Conservation (phyloP, 768 basidiomycete genomes). For the Collybia sordida region DNA sequence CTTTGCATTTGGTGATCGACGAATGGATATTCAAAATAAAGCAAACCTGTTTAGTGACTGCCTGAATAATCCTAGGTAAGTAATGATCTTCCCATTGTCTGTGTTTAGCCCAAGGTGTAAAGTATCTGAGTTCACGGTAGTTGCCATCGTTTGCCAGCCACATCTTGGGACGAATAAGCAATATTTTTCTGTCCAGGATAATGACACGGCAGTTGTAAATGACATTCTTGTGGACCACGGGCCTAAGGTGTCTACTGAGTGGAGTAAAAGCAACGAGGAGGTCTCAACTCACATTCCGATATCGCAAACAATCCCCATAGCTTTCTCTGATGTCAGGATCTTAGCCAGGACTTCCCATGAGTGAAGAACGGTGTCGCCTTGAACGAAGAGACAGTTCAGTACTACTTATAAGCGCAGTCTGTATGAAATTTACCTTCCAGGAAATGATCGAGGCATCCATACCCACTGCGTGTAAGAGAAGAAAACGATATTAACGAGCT, state of each 20-base stretch:
- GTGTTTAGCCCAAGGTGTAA: conserved; percentile 94
- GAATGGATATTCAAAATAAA: background rate
- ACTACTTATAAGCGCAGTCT: background rate
- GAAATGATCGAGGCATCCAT: conserved; percentile 97
- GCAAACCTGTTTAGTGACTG: conserved; percentile 82
- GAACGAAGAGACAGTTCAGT: background rate
- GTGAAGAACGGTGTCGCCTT: conserved; percentile 94
- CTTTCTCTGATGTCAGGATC: conserved; percentile 77
- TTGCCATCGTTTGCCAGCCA: conserved; percentile 99
- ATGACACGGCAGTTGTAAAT: conserved; percentile 97
- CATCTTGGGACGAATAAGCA: conserved; percentile 98
- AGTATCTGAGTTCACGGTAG: conserved; percentile 87
- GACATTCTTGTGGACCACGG: conserved; percentile 95
- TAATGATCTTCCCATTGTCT: conserved; percentile 89
- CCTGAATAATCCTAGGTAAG: conserved; percentile 85
- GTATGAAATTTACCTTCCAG: conserved; percentile 68
- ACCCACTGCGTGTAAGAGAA: conserved; percentile 57
- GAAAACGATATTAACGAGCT: background rate
- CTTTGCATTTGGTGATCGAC: background rate
- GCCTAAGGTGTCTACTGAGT: conserved; percentile 53
- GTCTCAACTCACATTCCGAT: conserved; percentile 79
- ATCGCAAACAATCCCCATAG: conserved; percentile 89
- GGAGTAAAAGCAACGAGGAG: background rate
- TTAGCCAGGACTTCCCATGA: conserved; percentile 98
- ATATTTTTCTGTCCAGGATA: conserved; percentile 80